Conservation (phyloP, 2,329 filamentous ascomycete genomes). For the Colletotrichum limetticola region DNA sequence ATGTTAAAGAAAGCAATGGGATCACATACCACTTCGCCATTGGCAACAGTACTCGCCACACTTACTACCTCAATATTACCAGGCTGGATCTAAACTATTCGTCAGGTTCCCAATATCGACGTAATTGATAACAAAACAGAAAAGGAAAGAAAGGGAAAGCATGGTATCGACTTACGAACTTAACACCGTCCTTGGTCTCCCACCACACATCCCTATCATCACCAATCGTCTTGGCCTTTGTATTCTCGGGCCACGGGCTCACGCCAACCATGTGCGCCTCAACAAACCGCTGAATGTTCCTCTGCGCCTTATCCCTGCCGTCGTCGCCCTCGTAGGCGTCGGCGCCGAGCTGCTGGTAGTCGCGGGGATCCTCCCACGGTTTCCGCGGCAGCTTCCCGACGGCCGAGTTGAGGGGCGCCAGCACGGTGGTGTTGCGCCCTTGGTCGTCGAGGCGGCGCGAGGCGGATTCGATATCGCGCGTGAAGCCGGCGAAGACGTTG, state of each 20-base stretch:
- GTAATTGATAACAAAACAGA: too few species aligned
- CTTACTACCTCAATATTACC: slow-evolving; percentile 80
- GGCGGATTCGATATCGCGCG: slow-evolving; percentile 78
- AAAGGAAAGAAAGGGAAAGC: too few species aligned
- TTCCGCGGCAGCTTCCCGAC: slow-evolving; percentile 84
- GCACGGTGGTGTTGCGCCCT: slow-evolving; percentile 79
- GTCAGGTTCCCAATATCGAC: background rate
- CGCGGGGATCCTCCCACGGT: slow-evolving; percentile 83
- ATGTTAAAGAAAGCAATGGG: background rate
- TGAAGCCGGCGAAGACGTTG: slow-evolving; percentile 85
- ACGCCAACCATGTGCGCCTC: slow-evolving; percentile 83
- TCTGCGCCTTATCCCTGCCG: slow-evolving; percentile 79
- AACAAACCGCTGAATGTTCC: slow-evolving; percentile 83
- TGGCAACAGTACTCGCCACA: slow-evolving; percentile 80
- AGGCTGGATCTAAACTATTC: slow-evolving; percentile 74
- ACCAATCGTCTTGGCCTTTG: slow-evolving; percentile 75
- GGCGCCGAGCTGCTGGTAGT: slow-evolving; percentile 75
- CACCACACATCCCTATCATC: slow-evolving; percentile 80
- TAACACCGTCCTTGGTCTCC: slow-evolving; percentile 76
- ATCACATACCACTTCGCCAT: slow-evolving; percentile 79
- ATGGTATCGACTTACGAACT: slow-evolving; percentile 62
- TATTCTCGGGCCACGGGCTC: slow-evolving; percentile 78
- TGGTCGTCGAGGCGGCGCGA: slow-evolving; percentile 75
- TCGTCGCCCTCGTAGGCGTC: slow-evolving; percentile 80
- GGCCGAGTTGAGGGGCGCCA: slow-evolving; percentile 87